Evolutionary conservation across 768 basidiomycete species (phyloP), one percentile per base, ranked within the genome.

Genomic region (Phallus indusiatus): DNA sequence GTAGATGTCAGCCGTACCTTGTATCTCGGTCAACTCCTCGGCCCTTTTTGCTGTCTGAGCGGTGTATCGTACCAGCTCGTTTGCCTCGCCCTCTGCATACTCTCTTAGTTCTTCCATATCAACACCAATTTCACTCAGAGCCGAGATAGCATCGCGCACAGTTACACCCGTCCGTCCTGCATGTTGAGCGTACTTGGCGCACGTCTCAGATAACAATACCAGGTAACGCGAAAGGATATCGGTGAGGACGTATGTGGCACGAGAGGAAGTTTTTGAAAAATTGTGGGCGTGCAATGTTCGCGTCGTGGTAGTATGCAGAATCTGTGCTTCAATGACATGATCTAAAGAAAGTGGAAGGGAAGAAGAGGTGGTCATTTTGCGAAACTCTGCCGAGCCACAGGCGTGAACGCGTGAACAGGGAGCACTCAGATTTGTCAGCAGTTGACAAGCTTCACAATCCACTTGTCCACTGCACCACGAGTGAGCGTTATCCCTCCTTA

Each of bases 151-250:
- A 70, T 93, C 90, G 56, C 75, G 73, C 0, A 78, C 71, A 16
- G 79, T 79, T 18, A 89, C 67, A 21, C 71, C 72, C 1, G 77
- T 75, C 52, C 90, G 72, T n/a, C 87, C 89, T 1, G 88, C 79
- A 65, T 88, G 86, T 60, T 86, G 79, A 0, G 89, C 84, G 66
- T 87, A 88, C 66, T 81, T 82, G 20, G 84, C 84, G 66, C 83
- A 85, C 7, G 87, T 82, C 0, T 80, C 74, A 0, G 86, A 73
- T 18, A 90, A 74, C 22, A 90, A 75, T 10, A 78, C 64, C 59
- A 91, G 74, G 69, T 91, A 92, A 57, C 86, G 83, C 37, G 85
- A 77, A 63, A 92, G 79, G 62, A 91, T 75, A 71, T 87, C 88
- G 12, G 87, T 85, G 51, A 92, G 76, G 17, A 86, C 79, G 22